These are phyloP conservation scores for Tetrahymena elliotti DNA, from an alignment of 73 alveolate genomes.

Conservation along the genomic window DNA sequence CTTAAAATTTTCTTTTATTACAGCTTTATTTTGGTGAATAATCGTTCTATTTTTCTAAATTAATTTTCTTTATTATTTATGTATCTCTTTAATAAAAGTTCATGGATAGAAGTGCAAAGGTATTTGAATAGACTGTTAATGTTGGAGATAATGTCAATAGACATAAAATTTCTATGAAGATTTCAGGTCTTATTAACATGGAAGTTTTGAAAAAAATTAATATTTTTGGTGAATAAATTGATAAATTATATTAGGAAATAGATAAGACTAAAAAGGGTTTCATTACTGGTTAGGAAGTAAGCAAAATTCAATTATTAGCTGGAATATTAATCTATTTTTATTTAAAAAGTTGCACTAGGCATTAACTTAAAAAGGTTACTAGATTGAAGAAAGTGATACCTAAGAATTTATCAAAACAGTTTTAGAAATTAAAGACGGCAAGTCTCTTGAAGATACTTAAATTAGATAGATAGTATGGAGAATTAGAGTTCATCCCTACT, in stretches of 20 bases:
- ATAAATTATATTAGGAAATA: not conserved
- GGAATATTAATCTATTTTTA: too few relatives aligned
- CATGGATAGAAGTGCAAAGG: slow-evolving; percentile 7
- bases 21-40: not conserved
- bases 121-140: slow-evolving; percentile 17
- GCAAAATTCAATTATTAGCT: too few relatives aligned
- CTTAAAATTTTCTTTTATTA: not conserved
- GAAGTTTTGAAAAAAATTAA: slow-evolving; percentile 23
- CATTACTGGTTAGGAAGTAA: slow-evolving; percentile 11
- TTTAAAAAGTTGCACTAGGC: not conserved
- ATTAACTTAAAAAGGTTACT: not conserved
- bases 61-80: not conserved
- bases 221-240: not conserved
- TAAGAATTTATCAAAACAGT: not conserved
- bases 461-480: not conserved
- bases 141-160: slow-evolving; percentile 2
- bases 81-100: not conserved
- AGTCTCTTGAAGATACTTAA: slow-evolving; percentile 20
- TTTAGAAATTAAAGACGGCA: not conserved
- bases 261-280: not conserved
- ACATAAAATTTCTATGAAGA: slow-evolving; percentile 10
- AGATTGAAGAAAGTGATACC: not conserved
- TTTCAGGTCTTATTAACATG: slow-evolving; percentile 27
- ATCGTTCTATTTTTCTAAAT: not conserved
- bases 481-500: slow-evolving; percentile 7